phyloP scores from a whole-genome alignment of 805 yeast genomes.

The Hanseniaspora nectarophila region DNA sequence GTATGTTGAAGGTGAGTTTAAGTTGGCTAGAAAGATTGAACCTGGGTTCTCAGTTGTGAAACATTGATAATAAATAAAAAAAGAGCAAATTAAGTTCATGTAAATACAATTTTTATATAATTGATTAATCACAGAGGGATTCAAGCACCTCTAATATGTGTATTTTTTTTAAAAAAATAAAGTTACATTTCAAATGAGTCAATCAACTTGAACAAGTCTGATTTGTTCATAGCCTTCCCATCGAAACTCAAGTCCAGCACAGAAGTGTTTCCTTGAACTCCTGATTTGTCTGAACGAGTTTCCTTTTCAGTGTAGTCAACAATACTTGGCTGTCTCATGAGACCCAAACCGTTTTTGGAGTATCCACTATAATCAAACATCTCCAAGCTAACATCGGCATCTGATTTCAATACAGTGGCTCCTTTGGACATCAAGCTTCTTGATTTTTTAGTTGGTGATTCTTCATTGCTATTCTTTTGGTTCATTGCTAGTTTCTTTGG shows the following conservation, averaged over 20 bases:
- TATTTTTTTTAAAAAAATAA: too few species aligned
- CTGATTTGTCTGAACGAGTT: neutral
- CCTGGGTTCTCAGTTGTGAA: slow-evolving; percentile 10
- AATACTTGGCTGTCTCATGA: neutral
- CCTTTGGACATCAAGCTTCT: slow-evolving; percentile 5
- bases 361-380: neutral
- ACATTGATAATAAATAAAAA: neutral
- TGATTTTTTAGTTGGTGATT: neutral
- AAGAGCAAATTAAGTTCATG: neutral
- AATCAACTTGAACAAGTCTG: slow-evolving; percentile 33
- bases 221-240: slow-evolving; percentile 36
- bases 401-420: neutral
- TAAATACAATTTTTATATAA: neutral
- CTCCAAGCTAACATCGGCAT: neutral
- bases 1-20: neutral
- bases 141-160: too few species aligned
- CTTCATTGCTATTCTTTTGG: neutral
- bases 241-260: slow-evolving; percentile 34
- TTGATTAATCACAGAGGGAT: neutral
- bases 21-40: slow-evolving; percentile 7
- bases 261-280: neutral
- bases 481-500: slow-evolving; percentile 9
- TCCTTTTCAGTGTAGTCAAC: neutral
- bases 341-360: neutral
- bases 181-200: slow-evolving; percentile 25